Base-by-base conservation (phyloP, 2,329 filamentous ascomycete species). In the Pochonia chlamydosporia region DNA sequence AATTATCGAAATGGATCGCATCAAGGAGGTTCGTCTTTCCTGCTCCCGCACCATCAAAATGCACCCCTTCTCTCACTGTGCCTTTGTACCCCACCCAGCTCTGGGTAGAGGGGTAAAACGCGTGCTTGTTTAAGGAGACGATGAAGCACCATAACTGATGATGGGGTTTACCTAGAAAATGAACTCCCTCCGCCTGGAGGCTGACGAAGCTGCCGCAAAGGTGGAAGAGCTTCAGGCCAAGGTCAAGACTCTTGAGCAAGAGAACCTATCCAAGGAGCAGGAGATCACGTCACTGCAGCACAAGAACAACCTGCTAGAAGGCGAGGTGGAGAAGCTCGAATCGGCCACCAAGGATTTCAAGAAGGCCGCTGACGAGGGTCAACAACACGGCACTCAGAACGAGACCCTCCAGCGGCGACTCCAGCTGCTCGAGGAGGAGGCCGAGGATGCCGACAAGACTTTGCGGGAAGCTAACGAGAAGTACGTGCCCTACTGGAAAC, bases 381-480 rank as follows among this genome's bases (percentile, higher is more conserved):
- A 70, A 78, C 88, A 75, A 82, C 90, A 70, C 67, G 86, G 89
- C 66, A 88, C 85, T 65, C 88, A 95, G 73, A 93, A 92, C 71
- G 93, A 99, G 76, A 81, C 85, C 61, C 79, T 99, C 58, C 86
- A 89, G 76, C 82, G 93, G 73, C 89, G 89, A 75, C 79, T 97
- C 66, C 89, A 96, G 76, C 78, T 99, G 58, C 84, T 99, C 59
- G 93, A 99, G 77, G 92, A 97, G 74, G 93, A 99, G 77, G 90
- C 90, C 59, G 93, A 99, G 75, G 83, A 92, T 69, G 89, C 90
- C 59, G 93, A 97, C 73, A 93, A 91, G 84, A 95, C 89, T 56
- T 79, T 97, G 66, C 87, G 92, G 67, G 93, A 97, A 76, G 87
- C 90, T 64, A 97, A 96, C 73, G 93, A 99, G 76, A 97, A 96